These are phyloP conservation scores for Fragosphaeria purpurea DNA, from an alignment of 2,329 filamentous ascomycete genomes.

Conservation along the genomic window DNA sequence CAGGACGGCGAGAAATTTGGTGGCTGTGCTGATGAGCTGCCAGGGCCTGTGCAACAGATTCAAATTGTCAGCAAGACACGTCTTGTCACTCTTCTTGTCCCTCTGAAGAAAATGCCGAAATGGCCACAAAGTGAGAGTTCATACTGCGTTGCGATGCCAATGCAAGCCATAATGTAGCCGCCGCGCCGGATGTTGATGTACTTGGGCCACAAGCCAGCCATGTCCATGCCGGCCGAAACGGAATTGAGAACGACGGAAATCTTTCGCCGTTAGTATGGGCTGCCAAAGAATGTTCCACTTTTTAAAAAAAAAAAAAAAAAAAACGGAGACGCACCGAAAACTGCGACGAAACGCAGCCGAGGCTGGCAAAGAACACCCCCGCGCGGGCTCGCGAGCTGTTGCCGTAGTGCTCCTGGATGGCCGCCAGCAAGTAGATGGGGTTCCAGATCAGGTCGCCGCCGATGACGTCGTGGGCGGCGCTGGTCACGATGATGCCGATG, in stretches of 20 bases:
- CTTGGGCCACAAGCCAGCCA: slow-evolving; percentile 39
- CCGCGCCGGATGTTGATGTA: slow-evolving; percentile 48
- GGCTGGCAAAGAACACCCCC: slow-evolving; percentile 34
- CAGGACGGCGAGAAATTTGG: slow-evolving; percentile 18
- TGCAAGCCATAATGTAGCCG: slow-evolving; percentile 9
- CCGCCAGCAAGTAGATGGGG: slow-evolving; percentile 27
- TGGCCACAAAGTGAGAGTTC: background rate
- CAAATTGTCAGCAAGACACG: too few relatives aligned
- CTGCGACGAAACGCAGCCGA: slow-evolving; percentile 21
- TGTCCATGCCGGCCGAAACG: slow-evolving; percentile 43
- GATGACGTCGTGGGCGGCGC: slow-evolving; percentile 19
- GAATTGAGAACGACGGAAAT: slow-evolving; percentile 28
- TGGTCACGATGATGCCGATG: slow-evolving; percentile 27
- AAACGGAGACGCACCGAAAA: slow-evolving; percentile 13
- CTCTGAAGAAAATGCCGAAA: slow-evolving; percentile 9
- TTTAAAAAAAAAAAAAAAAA: background rate
- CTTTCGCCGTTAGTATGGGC: background rate
- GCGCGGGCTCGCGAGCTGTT: slow-evolving; percentile 24
- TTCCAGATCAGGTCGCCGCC: slow-evolving; percentile 30
- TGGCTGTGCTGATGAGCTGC: slow-evolving; percentile 20
- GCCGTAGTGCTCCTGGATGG: slow-evolving; percentile 14
- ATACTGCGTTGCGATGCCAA: slow-evolving; percentile 7
- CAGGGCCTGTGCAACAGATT: slow-evolving; percentile 12
- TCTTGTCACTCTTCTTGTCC: too few relatives aligned
- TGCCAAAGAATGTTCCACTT: too few relatives aligned